Conservation (phyloP, 257 asterid genomes). For the Solanum pimpinellifolium region DNA sequence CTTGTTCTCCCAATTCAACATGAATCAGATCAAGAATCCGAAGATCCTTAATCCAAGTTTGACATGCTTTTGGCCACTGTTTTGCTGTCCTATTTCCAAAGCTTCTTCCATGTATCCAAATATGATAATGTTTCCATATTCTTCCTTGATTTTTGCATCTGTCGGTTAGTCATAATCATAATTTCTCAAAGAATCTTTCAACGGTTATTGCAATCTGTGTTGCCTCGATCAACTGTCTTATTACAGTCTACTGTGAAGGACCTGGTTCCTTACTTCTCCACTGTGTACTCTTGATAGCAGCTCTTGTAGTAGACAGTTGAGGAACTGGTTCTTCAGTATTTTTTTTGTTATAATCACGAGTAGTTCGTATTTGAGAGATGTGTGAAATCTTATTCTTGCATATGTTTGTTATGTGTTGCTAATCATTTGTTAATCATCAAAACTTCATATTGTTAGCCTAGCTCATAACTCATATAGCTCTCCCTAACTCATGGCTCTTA, state of each 20-base stretch:
- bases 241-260: not conserved
- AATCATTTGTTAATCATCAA: not conserved
- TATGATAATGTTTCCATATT: not conserved
- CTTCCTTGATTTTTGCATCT: not conserved
- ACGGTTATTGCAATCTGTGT: not conserved
- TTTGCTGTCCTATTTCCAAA: not conserved
- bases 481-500: not conserved
- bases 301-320: not conserved
- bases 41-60: not conserved
- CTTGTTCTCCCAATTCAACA: not conserved
- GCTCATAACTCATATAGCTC: not conserved
- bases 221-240: not conserved
- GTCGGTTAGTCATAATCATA: not conserved
- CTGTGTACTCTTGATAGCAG: not conserved
- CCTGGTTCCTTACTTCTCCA: not conserved
- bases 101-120: not conserved
- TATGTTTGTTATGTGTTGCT: not conserved
- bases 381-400: not conserved
- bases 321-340: not conserved
- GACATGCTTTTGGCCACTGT: not conserved
- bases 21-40: not conserved
- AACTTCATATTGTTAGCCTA: not conserved
- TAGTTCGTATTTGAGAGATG: not conserved
- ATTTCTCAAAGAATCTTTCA: not conserved
- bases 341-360: not conserved